Evolutionary conservation across 192 early-diverging fungal species (phyloP), one percentile per base, ranked within the genome.

Genomic region (Linnemannia zychae): DNA sequence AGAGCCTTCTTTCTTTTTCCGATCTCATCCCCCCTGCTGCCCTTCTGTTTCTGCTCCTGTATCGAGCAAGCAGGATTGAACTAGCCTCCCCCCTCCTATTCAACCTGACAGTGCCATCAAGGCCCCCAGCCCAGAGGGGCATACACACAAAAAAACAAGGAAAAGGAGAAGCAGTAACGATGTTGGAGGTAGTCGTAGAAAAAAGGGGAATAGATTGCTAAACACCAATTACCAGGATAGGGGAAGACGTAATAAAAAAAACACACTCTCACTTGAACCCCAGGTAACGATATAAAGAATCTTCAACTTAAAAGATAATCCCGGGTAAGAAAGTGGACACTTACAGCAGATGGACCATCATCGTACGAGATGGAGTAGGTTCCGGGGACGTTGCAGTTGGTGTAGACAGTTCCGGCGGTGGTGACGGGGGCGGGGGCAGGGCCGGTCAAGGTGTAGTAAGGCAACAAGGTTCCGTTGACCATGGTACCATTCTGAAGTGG

Each of bases 291-390:
- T 37, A 28, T 18, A 70, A 20, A 4, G n/a, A n/a, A n/a, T n/a
- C n/a, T n/a, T n/a, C n/a, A n/a, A n/a, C n/a, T n/a, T n/a, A n/a
- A n/a, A n/a, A n/a, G n/a, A n/a, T n/a, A n/a, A n/a, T n/a, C n/a
- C n/a, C n/a, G 24, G 24, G 13, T 44, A 34, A 75, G 37, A n/a
- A 47, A 67, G 68, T 60, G 36, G 0, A 15, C 11, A 68, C 83
- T 67, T 72, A 85, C 83, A 17, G n/a, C 77, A 36, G 83, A 85
- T 31, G 83, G 83, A 75, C 83, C 83, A 68, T 85, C 83, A 40
- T 85, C 83, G 52, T 72, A 85, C 0, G 83, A 85, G 69, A 85
- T 85, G 53, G 83, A 85, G 49, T 75, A 85, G 4, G 83, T 85
- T 17, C 36, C 36, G 31, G 77, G 77, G 34, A 63, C 72, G 37